Evolutionary conservation across 345 rosid genomes (phyloP).

Genomic region (Syzygium aromaticum): DNA sequence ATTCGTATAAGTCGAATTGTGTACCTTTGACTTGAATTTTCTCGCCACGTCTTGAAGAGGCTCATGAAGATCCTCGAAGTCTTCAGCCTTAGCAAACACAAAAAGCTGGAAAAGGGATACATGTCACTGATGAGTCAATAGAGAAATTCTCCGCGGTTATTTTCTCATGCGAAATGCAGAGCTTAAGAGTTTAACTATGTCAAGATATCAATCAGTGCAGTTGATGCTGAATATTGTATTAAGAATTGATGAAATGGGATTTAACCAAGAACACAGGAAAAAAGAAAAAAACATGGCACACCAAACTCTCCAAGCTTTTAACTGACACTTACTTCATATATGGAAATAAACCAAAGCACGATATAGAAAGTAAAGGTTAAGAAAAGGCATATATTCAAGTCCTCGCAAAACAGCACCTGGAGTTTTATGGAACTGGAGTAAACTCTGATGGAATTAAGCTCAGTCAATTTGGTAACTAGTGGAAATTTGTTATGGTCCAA

Average conservation of each 20-base stretch:
- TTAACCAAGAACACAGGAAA: neutral
- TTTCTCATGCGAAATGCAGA: neutral
- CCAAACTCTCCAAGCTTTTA: neutral
- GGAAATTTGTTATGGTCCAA: constrained; percentile 72
- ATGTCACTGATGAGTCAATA: neutral
- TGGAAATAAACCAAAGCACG: neutral
- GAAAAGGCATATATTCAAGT: neutral
- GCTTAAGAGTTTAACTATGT: neutral
- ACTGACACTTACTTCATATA: neutral
- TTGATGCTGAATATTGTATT: neutral
- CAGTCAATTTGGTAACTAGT: constrained; percentile 62
- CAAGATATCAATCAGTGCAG: neutral
- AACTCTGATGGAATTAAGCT: constrained; percentile 58
- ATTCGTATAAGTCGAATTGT: neutral
- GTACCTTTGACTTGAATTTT: constrained; percentile 63
- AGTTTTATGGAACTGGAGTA: constrained; percentile 67
- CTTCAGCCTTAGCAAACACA: constrained; percentile 56
- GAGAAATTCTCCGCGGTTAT: neutral
- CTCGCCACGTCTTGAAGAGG: constrained; percentile 64
- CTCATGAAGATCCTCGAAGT: constrained; percentile 38
- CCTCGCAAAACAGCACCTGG: constrained; percentile 38
- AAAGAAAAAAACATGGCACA: neutral
- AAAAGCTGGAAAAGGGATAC: constrained; percentile 37
- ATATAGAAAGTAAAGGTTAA: neutral
- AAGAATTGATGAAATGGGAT: neutral